Evolutionary conservation across 2,329 filamentous ascomycete genomes (phyloP).

Genomic region (Aspergillus vadensis): DNA sequence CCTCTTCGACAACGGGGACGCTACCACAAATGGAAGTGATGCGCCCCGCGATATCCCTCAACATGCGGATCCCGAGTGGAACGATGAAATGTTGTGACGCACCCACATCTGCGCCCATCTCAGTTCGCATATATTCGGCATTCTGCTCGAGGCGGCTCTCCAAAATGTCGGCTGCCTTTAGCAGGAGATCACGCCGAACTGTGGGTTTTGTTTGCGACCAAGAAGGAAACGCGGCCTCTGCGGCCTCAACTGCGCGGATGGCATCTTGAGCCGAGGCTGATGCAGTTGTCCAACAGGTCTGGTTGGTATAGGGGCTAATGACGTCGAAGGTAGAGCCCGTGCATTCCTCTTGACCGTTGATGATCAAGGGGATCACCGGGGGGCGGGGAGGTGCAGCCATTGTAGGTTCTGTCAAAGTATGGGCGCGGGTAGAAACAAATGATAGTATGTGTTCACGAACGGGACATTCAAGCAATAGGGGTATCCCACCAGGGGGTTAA

Average conservation of each 20-base stretch:
- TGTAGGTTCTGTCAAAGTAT: neutral
- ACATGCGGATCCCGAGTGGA: conserved; percentile 38
- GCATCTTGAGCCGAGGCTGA: conserved; percentile 51
- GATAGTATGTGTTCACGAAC: too few relatives aligned
- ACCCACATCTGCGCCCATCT: conserved; percentile 53
- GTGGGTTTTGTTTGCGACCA: conserved; percentile 66
- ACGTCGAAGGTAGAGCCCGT: conserved; percentile 46
- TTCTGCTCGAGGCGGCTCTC: conserved; percentile 54
- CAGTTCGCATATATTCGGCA: conserved; percentile 57
- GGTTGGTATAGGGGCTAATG: conserved; percentile 55
- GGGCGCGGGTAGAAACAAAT: neutral
- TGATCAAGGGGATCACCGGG: conserved; percentile 39
- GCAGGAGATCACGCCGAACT: conserved; percentile 67
- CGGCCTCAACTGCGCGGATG: conserved; percentile 56
- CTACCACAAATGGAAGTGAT: conserved; percentile 50
- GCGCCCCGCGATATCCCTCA: conserved; percentile 54
- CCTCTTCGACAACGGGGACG: conserved; percentile 52
- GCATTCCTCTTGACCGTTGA: conserved; percentile 40
- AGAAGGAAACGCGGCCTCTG: conserved; percentile 63
- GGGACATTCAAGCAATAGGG: neutral
- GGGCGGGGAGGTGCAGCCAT: conserved; percentile 16
- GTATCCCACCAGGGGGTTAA: neutral
- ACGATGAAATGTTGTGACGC: conserved; percentile 35
- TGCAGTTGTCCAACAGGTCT: conserved; percentile 56
- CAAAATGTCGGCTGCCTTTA: conserved; percentile 66